Conservation (phyloP, 345 rosid genomes). For the Combretum micranthum region DNA sequence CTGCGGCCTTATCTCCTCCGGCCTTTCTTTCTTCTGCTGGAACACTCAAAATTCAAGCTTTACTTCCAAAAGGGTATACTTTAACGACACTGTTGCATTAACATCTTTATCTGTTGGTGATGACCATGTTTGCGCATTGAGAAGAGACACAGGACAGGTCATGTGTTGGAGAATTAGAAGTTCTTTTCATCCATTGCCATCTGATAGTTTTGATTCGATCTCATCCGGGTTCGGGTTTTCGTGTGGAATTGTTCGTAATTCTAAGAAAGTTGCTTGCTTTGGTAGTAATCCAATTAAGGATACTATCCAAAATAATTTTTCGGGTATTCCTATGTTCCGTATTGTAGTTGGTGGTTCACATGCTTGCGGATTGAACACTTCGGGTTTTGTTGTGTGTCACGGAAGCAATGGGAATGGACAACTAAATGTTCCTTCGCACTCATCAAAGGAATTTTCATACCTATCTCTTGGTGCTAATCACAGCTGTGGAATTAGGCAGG, state of each 20-base stretch:
- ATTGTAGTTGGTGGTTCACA: constrained; percentile 59
- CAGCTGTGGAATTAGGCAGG: constrained; percentile 50
- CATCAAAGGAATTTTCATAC: constrained; percentile 25
- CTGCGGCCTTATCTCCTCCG: constrained; percentile 70
- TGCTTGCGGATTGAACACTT: constrained; percentile 59
- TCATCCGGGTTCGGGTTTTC: constrained; percentile 69
- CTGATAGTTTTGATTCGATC: constrained; percentile 27
- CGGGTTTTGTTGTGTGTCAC: constrained; percentile 48
- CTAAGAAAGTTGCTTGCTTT: constrained; percentile 42
- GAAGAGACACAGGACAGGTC: constrained; percentile 26
- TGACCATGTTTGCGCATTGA: constrained; percentile 55
- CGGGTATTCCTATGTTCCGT: constrained; percentile 37
- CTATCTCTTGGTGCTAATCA: constrained; percentile 54
- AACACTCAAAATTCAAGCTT: constrained; percentile 12
- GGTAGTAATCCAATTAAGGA: constrained; percentile 29
- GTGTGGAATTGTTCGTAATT: constrained; percentile 45
- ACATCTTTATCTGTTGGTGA: constrained; percentile 50
- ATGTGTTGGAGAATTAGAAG: constrained; percentile 50
- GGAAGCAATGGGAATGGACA: constrained; percentile 56
- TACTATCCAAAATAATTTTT: constrained; percentile 39
- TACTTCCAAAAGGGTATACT: constrained; percentile 38
- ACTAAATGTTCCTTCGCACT: constrained; percentile 37
- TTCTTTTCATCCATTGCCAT: constrained; percentile 8
- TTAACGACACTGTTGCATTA: constrained; percentile 29
- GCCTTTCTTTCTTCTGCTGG: constrained; percentile 65